A percentile compares a stretch with the other conserved stretches of the same genome.
phyloP scores from a whole-genome alignment of 805 yeast genomes.

The Candida hungchunana region DNA sequence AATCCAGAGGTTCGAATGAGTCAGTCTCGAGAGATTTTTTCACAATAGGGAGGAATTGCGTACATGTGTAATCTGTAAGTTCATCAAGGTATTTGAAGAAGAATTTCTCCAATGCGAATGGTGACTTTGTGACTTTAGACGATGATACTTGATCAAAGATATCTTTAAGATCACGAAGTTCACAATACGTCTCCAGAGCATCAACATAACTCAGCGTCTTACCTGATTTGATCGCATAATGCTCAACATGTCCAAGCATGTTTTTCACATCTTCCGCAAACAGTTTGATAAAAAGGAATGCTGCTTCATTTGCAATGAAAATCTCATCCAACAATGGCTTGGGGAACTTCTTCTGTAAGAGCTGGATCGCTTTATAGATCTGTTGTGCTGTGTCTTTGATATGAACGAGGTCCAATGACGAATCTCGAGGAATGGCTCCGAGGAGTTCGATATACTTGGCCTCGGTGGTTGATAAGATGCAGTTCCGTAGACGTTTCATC shows the following conservation, averaged over 20 bases:
- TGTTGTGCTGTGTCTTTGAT: constrained; percentile 52
- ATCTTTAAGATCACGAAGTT: constrained; percentile 48
- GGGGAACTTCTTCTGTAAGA: constrained; percentile 55
- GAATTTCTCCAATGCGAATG: constrained; percentile 51
- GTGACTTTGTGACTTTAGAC: constrained; percentile 33
- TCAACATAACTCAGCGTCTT: constrained; percentile 42
- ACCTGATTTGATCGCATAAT: constrained; percentile 31
- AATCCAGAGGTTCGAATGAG: constrained; percentile 47
- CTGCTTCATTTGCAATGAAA: constrained; percentile 46
- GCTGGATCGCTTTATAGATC: constrained; percentile 45
- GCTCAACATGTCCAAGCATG: constrained; percentile 46
- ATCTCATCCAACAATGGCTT: constrained; percentile 57
- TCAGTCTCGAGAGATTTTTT: constrained; percentile 56
- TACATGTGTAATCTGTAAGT: constrained; percentile 41
- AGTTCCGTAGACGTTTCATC: constrained; percentile 32
- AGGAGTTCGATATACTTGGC: constrained; percentile 39
- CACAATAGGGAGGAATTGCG: constrained; percentile 44
- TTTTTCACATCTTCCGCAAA: constrained; percentile 50
- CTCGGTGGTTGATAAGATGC: constrained; percentile 39
- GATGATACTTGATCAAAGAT: constrained; percentile 46
- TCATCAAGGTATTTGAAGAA: constrained; percentile 44
- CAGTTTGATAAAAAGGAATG: constrained; percentile 45
- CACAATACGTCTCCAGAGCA: constrained; percentile 51
- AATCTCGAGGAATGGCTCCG: constrained; percentile 54
- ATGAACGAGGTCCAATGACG: constrained; percentile 48